Evolutionary conservation across 192 early-diverging fungal species (phyloP).

Genomic region (Entomortierella beljakovae): DNA sequence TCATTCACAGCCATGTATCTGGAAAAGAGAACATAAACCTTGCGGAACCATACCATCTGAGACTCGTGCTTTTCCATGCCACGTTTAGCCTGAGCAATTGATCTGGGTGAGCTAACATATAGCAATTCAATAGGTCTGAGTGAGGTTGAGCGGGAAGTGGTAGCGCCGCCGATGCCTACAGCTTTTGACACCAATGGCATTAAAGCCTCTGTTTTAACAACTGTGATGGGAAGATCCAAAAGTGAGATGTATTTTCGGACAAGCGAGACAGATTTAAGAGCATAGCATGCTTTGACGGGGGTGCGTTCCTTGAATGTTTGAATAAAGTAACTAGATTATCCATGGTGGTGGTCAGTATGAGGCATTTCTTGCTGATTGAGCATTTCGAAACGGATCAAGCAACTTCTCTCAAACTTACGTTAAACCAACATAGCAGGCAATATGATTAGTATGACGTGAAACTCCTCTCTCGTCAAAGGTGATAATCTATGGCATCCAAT

Average conservation of each 20-base stretch:
- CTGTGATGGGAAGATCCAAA: constrained; percentile 48
- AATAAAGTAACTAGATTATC: constrained; percentile 34
- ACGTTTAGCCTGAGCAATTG: constrained; percentile 64
- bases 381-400: neutral
- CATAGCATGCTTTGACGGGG: constrained; percentile 59
- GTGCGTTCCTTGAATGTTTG: constrained; percentile 56
- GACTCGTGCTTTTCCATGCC: constrained; percentile 87
- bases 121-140: constrained; percentile 52
- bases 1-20: constrained; percentile 92
- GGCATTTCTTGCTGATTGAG: too few species aligned
- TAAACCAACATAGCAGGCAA: constrained; percentile 80
- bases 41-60: constrained; percentile 95
- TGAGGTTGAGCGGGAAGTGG: constrained; percentile 22
- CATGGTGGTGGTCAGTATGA: too few species aligned
- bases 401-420: constrained; percentile 46
- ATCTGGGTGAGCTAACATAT: constrained; percentile 70
- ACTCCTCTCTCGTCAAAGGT: constrained; percentile 93
- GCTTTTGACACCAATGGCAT: constrained; percentile 71
- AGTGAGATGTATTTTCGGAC: constrained; percentile 51
- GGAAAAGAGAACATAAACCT: constrained; percentile 87
- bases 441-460: constrained; percentile 93
- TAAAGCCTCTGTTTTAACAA: constrained; percentile 68
- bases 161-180: constrained; percentile 63
- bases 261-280: constrained; percentile 50
- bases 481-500: constrained; percentile 82